Percentiles rank a stretch among this genome's conserved stretches.
These are phyloP conservation scores for Aspergillus saccharolyticus DNA, from an alignment of 495 filamentous ascomycete species.

Conservation along the genomic window DNA sequence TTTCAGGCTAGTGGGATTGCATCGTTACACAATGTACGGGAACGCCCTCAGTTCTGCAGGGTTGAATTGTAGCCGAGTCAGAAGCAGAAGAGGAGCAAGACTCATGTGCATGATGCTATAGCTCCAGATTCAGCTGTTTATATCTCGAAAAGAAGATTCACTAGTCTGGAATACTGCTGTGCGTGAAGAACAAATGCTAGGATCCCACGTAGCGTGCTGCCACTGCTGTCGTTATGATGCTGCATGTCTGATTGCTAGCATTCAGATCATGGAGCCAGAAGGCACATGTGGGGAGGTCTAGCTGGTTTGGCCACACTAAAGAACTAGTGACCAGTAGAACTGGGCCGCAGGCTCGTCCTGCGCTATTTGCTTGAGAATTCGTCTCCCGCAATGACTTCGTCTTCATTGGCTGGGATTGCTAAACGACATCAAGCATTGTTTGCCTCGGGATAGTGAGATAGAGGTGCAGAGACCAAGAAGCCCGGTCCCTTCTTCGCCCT, in stretches of 20 bases:
- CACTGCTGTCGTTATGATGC: background rate
- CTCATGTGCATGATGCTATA: background rate
- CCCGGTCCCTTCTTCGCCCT: constrained; percentile 12
- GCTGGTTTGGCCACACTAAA: background rate
- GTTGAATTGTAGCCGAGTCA: background rate
- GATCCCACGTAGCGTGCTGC: background rate
- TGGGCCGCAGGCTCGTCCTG: too few species aligned
- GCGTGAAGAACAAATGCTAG: background rate
- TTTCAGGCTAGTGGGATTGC: background rate
- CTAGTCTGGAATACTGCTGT: background rate
- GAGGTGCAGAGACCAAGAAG: constrained; percentile 11
- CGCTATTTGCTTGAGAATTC: too few species aligned
- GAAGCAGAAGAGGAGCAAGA: background rate
- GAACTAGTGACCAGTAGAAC: too few species aligned
- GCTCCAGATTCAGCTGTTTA: background rate
- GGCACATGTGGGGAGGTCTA: background rate
- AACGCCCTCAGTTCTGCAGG: background rate
- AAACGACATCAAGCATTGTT: constrained; percentile 20
- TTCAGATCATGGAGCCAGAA: background rate
- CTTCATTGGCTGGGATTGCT: background rate
- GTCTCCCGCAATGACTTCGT: background rate
- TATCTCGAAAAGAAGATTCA: background rate
- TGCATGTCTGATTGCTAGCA: background rate
- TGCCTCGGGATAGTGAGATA: constrained; percentile 14
- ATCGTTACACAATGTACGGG: background rate